These are phyloP conservation scores for Wickerhamiella dianesei DNA, from an alignment of 805 yeast genomes.

Conservation along the genomic window DNA sequence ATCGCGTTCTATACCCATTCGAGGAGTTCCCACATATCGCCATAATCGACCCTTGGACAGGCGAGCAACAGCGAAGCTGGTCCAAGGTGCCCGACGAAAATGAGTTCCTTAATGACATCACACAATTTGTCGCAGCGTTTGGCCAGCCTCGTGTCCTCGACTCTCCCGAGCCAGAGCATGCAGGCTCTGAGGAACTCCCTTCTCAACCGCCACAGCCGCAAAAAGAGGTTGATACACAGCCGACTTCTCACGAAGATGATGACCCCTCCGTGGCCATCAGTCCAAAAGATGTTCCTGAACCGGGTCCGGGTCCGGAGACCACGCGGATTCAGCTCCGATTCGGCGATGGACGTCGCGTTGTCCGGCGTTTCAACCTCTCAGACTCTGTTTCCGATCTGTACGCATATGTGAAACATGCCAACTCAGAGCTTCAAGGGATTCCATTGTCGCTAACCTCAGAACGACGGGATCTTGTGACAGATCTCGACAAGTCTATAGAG, in stretches of 20 bases:
- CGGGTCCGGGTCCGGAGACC: conserved; percentile 39
- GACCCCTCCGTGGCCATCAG: too few relatives aligned
- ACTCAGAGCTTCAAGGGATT: conserved; percentile 29
- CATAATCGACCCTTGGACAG: conserved; percentile 87
- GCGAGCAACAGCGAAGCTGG: conserved; percentile 78
- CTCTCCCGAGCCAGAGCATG: neutral
- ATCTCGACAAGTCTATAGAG: conserved; percentile 43
- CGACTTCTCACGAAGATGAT: too few relatives aligned
- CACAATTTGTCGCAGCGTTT: conserved; percentile 40
- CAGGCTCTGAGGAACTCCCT: neutral
- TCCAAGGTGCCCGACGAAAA: conserved; percentile 44
- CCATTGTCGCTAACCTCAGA: conserved; percentile 46
- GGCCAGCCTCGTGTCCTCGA: conserved; percentile 1
- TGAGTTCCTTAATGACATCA: conserved; percentile 52
- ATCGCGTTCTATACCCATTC: conserved; percentile 59
- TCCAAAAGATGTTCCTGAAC: conserved; percentile 48
- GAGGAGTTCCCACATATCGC: conserved; percentile 72
- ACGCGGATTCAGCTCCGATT: conserved; percentile 75
- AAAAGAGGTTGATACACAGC: conserved; percentile 22
- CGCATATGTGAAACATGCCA: conserved; percentile 42
- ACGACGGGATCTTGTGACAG: conserved; percentile 42
- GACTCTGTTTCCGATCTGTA: conserved; percentile 51
- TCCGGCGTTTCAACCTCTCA: conserved; percentile 47
- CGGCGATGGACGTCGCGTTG: conserved; percentile 72
- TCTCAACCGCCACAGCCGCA: neutral